Percentiles rank a stretch among this genome's conserved stretches.
Evolutionary conservation across 352 stramenopile species (phyloP).

Genomic region (Phytophthora kernoviae): DNA sequence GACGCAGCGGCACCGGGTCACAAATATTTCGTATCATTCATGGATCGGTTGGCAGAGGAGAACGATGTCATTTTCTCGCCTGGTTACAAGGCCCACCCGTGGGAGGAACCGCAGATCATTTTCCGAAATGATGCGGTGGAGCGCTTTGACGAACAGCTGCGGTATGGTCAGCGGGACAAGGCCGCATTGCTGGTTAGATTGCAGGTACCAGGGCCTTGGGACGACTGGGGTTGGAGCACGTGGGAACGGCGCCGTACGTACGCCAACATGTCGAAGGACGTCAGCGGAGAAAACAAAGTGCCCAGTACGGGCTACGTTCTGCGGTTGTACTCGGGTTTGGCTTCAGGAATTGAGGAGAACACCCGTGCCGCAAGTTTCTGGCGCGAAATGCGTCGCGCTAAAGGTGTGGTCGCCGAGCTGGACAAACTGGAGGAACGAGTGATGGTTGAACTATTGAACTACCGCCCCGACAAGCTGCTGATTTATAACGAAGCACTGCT

Average conservation of each 20-base stretch:
- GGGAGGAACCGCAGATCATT: constrained; percentile 65
- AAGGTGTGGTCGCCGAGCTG: constrained; percentile 45
- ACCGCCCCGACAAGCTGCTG: constrained; percentile 21
- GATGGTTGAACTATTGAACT: constrained; percentile 43
- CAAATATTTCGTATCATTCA: constrained; percentile 63
- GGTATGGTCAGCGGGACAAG: constrained; percentile 60
- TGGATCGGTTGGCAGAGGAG: constrained; percentile 50
- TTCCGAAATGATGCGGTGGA: constrained; percentile 53
- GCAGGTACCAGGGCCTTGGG: constrained; percentile 45
- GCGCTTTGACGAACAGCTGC: constrained; percentile 57
- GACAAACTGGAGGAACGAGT: constrained; percentile 46
- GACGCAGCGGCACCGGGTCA: constrained; percentile 16
- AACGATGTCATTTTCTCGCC: constrained; percentile 52
- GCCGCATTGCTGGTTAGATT: constrained; percentile 49
- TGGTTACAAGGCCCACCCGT: constrained; percentile 37
- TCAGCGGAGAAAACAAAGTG: constrained; percentile 26
- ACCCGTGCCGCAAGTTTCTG: constrained; percentile 30
- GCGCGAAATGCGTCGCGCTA: constrained; percentile 55
- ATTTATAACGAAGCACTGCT: constrained; percentile 36
- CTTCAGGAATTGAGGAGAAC: constrained; percentile 31
- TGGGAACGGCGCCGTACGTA: constrained; percentile 51
- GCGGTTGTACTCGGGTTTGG: constrained; percentile 50
- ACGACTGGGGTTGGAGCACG: constrained; percentile 49
- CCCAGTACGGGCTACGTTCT: constrained; percentile 50
- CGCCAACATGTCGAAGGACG: constrained; percentile 43